Evolutionary conservation across 2,329 filamentous ascomycete genomes (phyloP).

Genomic region (Aspergillus sp.): DNA sequence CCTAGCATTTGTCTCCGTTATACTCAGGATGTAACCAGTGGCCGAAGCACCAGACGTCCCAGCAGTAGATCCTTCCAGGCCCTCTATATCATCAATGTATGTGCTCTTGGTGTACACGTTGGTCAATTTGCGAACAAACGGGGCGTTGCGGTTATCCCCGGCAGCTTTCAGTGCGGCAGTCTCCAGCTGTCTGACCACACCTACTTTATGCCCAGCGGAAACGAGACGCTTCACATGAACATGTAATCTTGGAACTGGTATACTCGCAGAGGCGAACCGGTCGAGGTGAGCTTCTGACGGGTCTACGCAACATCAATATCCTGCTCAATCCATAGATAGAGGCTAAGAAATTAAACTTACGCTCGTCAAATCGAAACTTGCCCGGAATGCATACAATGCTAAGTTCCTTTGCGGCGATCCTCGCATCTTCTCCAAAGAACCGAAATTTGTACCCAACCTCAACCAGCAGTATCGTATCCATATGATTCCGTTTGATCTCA

Average conservation of each 20-base stretch:
- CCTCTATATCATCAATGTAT: conserved; percentile 91
- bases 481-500: conserved; percentile 88
- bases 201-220: conserved; percentile 91
- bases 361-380: conserved; percentile 92
- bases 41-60: conserved; percentile 60
- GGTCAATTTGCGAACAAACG: conserved; percentile 89
- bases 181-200: conserved; percentile 90
- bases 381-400: conserved; percentile 97
- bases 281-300: conserved; percentile 89
- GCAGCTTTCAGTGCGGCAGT: conserved; percentile 95
- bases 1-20: conserved; percentile 83
- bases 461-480: conserved; percentile 87
- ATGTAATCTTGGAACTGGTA: conserved; percentile 86
- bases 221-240: conserved; percentile 95
- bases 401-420: conserved; percentile 84
- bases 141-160: conserved; percentile 89
- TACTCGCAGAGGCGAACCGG: conserved; percentile 92
- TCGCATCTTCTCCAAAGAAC: conserved; percentile 95
- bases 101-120: conserved; percentile 98
- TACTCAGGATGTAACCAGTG: conserved; percentile 88
- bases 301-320: conserved; percentile 52
- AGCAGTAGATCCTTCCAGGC: conserved; percentile 63
- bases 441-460: conserved; percentile 98
- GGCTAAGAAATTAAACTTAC: conserved; percentile 48
- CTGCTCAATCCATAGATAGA: background rate